Evolutionary conservation across 495 filamentous ascomycete species (phyloP), one percentile per base, ranked within the genome.

Genomic region (Achaetomiella virescens): DNA sequence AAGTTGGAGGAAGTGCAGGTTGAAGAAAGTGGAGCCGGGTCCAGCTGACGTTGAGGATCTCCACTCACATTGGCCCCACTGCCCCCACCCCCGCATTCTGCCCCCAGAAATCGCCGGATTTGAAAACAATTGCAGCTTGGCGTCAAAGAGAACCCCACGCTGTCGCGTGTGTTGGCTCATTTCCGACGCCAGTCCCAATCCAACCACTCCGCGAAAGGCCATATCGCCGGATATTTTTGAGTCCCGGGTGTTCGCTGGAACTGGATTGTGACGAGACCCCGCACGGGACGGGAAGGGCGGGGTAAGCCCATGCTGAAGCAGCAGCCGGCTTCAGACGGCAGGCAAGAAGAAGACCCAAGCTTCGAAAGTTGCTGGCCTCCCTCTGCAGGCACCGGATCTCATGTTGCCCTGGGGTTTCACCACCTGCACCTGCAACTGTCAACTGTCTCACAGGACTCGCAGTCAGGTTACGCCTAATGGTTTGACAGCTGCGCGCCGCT

Each of bases 31-130:
- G 42, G 12, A 45, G 42, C 15, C 17, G 21, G 18, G 40, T 17
- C n/a, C 44, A 47, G 10, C 36, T 14, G 36, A 14, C 36, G 3
- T n/a, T n/a, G 15, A 3, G 36, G 15, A 11, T 4, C 36, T 14
- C 11, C 11, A 38, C 11, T n/a, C 36, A 14, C 11, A 38, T 3
- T n/a, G 15, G 11, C 36, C 36, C 36, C 36, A 38, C 36, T 38
- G 36, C 10, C 36, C 36, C 49, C 49, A 52, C 49, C 49, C 48
- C 49, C 49, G 49, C 49, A 52, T 52, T 42, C n/a, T 17, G n/a
- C 22, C 18, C 31, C 36, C 37, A 41, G 3, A 42, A 52, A 33
- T 42, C 17, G 8, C 36, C 24, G 17, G n/a, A 21, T 52, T 42
- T 10, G 49, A 29, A 12, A 6, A 15, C 7, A 17, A 9, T 7